phyloP scores from a whole-genome alignment of 2,329 filamentous ascomycete species.

The Hymenoscyphus infarciens region DNA sequence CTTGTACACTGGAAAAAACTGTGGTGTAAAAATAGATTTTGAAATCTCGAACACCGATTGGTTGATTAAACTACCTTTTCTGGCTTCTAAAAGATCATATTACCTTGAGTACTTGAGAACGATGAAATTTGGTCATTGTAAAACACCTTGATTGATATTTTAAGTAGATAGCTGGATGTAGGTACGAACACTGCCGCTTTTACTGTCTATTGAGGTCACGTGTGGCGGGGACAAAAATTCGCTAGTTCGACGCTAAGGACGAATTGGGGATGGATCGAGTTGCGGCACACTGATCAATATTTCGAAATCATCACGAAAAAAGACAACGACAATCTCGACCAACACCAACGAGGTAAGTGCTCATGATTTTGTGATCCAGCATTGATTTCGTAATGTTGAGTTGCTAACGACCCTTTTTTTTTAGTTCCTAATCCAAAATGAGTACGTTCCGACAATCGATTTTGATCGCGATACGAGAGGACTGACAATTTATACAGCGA shows the following conservation, averaged over 20 bases:
- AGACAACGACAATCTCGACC: slow-evolving; percentile 28
- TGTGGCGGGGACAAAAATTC: background rate
- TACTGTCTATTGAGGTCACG: background rate
- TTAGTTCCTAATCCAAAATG: slow-evolving; percentile 35
- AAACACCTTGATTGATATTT: too few relatives aligned
- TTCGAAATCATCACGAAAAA: slow-evolving; percentile 15
- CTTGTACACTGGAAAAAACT: too few relatives aligned
- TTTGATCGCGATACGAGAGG: slow-evolving; percentile 8
- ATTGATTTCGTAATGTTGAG: background rate
- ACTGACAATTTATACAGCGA: slow-evolving; percentile 31
- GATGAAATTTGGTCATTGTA: too few relatives aligned
- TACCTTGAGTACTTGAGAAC: too few relatives aligned
- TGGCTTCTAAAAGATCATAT: too few relatives aligned
- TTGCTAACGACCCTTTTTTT: slow-evolving; percentile 15
- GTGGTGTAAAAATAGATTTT: too few relatives aligned
- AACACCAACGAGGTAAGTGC: slow-evolving; percentile 24
- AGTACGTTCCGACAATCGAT: slow-evolving; percentile 27
- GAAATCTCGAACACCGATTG: too few relatives aligned
- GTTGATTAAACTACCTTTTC: too few relatives aligned
- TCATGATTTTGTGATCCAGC: background rate
- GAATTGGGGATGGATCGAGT: background rate
- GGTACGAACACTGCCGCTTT: too few relatives aligned
- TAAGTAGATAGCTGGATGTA: too few relatives aligned
- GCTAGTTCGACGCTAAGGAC: slow-evolving; percentile 3
- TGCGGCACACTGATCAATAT: slow-evolving; percentile 8